phyloP scores from a whole-genome alignment of 148 eudicot genomes.

The Chenopodium album region DNA sequence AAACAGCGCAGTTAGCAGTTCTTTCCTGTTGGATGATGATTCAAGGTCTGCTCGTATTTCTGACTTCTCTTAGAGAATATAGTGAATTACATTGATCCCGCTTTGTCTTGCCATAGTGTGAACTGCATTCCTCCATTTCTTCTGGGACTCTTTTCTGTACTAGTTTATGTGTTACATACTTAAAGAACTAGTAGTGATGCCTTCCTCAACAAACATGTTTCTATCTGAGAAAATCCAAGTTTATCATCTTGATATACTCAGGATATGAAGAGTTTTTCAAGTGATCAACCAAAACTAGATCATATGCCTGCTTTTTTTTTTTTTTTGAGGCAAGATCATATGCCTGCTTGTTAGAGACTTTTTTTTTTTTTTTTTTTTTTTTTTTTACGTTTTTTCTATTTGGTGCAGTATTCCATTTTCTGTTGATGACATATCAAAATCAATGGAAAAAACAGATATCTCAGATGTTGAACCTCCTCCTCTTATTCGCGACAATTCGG shows the following conservation, averaged over 20 bases:
- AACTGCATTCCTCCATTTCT: not conserved
- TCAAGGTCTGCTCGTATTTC: constrained; percentile 59
- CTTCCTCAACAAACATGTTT: constrained; percentile 1
- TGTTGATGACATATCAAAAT: constrained; percentile 90
- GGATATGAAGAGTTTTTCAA: no score
- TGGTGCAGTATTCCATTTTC: constrained; percentile 93
- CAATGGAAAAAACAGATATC: constrained; percentile 87
- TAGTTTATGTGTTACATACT: not conserved
- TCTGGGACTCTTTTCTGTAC: not conserved
- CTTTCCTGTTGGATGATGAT: constrained; percentile 92
- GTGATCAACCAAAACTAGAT: no score
- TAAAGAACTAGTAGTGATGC: not conserved
- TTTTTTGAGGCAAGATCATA: no score
- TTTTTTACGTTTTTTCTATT: not conserved
- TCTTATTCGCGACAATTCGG: constrained; percentile 63
- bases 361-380: not conserved
- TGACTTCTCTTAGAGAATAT: not conserved
- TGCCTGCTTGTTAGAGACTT: not conserved
- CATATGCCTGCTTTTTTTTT: not conserved
- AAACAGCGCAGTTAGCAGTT: constrained; percentile 78
- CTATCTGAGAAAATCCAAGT: not conserved
- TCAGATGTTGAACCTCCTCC: constrained; percentile 77
- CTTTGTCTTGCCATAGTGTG: not conserved
- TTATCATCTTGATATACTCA: no score
- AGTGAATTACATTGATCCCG: not conserved